Evolutionary conservation across 1,284 basidiomycete species (phyloP), one percentile per base, ranked within the genome.

Genomic region (Pseudozyma hubeiensis): DNA sequence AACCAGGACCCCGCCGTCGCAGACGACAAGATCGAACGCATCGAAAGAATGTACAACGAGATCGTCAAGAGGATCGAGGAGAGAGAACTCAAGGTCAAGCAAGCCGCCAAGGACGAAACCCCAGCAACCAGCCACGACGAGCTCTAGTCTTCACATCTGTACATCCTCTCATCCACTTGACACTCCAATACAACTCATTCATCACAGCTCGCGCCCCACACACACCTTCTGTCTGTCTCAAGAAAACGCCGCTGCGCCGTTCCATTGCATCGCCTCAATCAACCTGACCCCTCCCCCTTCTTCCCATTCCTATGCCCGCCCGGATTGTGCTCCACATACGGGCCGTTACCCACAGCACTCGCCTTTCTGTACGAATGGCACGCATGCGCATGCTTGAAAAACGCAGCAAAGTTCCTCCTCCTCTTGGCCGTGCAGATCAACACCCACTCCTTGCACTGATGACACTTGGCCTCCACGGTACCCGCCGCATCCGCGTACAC

Each of bases 401-500:
- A 80, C 33, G 68, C 69, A 7, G 71, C 65, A 61, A 78, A 80
- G 56, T 68, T 71, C 13, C 76, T 45, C 14, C 75, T 50, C 17
- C 78, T 50, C 64, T 78, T 75, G 19, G 74, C 72, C 13, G 74
- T 80, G 51, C 72, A 77, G 52, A 80, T 78, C 17, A 70, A 47
- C 1, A 78, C 59, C 78, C 78, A 80, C 57, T 80, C 64, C 30
- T 75, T 64, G 48, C 78, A 80, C 54, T 78, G 65, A 30, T 75
- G 73, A 19, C 78, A 80, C 51, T 76, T 74, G 19, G 70, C 78
- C 45, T 78, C 73, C 1, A 77, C 68, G 5, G 75, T 77, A 10
- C 71, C 70, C 11, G 67, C 67, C 2, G 67, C 67, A 37, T 79
- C 75, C 17, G 71, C 64, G 43, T 76, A 75, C 19, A 72, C 55